These are phyloP conservation scores for Aegilops longissima DNA, from an alignment of 176 grass and related monocot species.

Conservation along the genomic window DNA sequence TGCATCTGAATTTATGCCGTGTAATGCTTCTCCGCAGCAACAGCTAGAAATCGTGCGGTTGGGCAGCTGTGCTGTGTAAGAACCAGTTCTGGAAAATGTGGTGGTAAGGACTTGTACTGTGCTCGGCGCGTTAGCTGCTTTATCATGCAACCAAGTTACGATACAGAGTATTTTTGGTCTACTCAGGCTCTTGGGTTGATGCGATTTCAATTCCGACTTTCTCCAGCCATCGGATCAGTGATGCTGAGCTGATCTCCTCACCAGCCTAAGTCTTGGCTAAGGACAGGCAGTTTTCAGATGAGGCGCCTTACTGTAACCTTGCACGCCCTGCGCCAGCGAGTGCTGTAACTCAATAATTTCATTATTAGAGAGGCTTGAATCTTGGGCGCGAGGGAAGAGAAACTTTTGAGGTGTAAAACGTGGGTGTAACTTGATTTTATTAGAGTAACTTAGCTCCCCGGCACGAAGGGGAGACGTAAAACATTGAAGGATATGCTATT, in stretches of 20 bases:
- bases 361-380: neutral
- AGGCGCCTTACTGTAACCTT: neutral
- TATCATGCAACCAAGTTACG: slow-evolving; percentile 8
- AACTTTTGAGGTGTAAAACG: neutral
- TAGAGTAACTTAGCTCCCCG: neutral
- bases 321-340: neutral
- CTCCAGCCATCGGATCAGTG: neutral
- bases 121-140: neutral
- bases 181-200: neutral
- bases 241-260: neutral
- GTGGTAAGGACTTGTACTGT: slow-evolving; percentile 20
- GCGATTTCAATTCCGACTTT: neutral
- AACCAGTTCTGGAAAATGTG: neutral
- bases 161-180: neutral
- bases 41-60: slow-evolving; percentile 22
- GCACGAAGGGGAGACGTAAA: neutral
- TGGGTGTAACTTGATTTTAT: no score
- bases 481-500: neutral
- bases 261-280: neutral
- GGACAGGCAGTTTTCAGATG: slow-evolving; percentile 9
- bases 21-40: neutral
- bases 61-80: neutral
- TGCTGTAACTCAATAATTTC: neutral
- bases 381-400: neutral
- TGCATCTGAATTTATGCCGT: neutral